phyloP scores from a whole-genome alignment of 306 rosid species.

The Rosa multiflora region DNA sequence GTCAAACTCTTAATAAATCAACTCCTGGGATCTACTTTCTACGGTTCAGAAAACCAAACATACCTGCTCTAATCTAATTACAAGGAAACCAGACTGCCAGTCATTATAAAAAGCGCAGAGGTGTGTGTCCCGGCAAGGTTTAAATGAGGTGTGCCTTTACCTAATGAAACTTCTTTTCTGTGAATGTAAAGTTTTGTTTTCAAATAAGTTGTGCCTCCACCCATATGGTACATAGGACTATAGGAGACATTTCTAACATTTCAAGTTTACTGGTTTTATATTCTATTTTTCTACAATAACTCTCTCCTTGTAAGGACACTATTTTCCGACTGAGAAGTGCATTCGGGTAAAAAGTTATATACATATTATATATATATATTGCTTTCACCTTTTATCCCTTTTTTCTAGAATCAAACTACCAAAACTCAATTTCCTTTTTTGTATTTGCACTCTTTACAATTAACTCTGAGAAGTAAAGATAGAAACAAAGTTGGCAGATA shows the following conservation, averaged over 20 bases:
- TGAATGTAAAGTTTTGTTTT: not conserved
- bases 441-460: not conserved
- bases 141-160: not conserved
- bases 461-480: constrained; percentile 2
- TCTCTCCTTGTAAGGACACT: not conserved
- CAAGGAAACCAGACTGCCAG: no score
- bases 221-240: not conserved
- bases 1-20: not conserved
- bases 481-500: constrained; percentile 15
- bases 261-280: not conserved
- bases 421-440: not conserved
- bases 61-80: no score
- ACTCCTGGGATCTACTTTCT: no score
- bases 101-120: no score
- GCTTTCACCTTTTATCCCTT: not conserved
- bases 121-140: no score
- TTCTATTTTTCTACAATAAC: not conserved
- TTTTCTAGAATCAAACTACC: not conserved
- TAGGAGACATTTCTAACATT: not conserved
- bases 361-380: no score
- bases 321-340: not conserved
- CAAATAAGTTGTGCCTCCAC: not conserved
- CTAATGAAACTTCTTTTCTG: not conserved
- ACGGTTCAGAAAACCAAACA: no score
- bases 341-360: no score